Base-by-base conservation (phyloP, 441 rosid species). In the Omphalea diandra region DNA sequence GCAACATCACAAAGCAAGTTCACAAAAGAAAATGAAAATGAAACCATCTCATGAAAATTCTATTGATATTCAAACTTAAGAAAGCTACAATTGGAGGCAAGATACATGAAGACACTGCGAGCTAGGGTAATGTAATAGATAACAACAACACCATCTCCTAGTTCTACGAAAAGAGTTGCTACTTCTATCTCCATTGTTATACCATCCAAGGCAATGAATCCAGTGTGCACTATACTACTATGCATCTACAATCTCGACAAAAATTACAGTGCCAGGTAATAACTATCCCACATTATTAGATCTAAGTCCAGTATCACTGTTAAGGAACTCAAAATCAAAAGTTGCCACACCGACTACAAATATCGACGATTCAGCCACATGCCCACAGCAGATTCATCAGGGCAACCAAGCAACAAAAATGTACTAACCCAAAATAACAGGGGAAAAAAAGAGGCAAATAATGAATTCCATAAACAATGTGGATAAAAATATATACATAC, bases 401-500 rank as follows among this genome's bases (percentile, higher is more conserved):
- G 7, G 50, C 44, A 50, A 32, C 20, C 57, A 27, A 53, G 1
- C 3, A 35, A 53, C 61, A 20, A 31, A 11, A 36, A 52, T 54
- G 10, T 24, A 27, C 31, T 22, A 4, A 24, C 5, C 15, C 17
- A 4, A n/a, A 40, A 36, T 5, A 52, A 41, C 9, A 54, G 31
- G 3, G 15, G 36, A 33, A n/a, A 18, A 27, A 36, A 55, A 27
- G n/a, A 7, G 1, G 27, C 43, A 52, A 32, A 33, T 36, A 11
- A 35, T 36, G 17, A 24, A 24, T 53, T 15, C 33, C 14, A 32
- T 44, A 36, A 18, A 54, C 62, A 67, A 53, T 67, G 15, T 67
- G 62, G 32, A 67, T 54, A 12, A 14, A 67, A 50, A 36, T 26
- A 24, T 56, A 55, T 27, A 29, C 69, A 65, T 65, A 65, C 69